Conservation (phyloP, 2,329 filamentous ascomycete genomes). For the Aureobasidium lini region DNA sequence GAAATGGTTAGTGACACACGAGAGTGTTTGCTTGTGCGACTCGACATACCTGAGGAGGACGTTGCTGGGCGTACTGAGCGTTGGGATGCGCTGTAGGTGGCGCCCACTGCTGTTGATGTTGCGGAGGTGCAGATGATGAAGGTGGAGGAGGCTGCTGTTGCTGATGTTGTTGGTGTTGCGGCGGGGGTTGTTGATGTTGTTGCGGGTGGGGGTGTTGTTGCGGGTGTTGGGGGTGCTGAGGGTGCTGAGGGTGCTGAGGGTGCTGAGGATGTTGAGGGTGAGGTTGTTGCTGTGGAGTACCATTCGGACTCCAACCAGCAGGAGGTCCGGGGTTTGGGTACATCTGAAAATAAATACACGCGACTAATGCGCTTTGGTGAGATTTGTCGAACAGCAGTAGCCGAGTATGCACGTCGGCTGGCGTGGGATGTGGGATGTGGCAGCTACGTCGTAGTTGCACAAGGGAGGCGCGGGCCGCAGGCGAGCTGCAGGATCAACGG, state of each 20-base stretch:
- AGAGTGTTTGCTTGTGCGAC: constrained; percentile 3
- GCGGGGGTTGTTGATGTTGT: constrained; percentile 3
- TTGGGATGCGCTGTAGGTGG: constrained; percentile 27
- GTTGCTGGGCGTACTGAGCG: constrained; percentile 26
- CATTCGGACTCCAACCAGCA: constrained; percentile 20
- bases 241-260: constrained; percentile 17
- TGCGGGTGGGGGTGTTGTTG: constrained; percentile 19
- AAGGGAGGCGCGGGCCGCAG: constrained; percentile 16
- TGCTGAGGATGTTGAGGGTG: constrained; percentile 15
- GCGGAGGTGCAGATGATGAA: constrained; percentile 7
- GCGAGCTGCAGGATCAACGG: constrained; percentile 15
- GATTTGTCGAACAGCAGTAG: constrained; percentile 11
- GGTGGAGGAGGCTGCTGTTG: constrained; percentile 23
- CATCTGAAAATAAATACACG: constrained; percentile 15
- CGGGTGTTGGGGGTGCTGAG: neutral
- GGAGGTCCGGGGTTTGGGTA: constrained; percentile 19
- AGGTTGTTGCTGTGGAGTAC: constrained; percentile 18
- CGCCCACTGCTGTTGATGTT: constrained; percentile 14
- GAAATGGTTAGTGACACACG: constrained; percentile 10
- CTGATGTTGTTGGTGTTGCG: constrained; percentile 11
- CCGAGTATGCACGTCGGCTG: constrained; percentile 14
- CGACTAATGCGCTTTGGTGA: constrained; percentile 12
- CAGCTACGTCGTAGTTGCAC: constrained; percentile 12
- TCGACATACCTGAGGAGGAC: constrained; percentile 21
- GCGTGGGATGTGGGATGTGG: constrained; percentile 8